Base-by-base conservation (phyloP, 1,284 basidiomycete species). In the Mycosarcoma maydis region DNA sequence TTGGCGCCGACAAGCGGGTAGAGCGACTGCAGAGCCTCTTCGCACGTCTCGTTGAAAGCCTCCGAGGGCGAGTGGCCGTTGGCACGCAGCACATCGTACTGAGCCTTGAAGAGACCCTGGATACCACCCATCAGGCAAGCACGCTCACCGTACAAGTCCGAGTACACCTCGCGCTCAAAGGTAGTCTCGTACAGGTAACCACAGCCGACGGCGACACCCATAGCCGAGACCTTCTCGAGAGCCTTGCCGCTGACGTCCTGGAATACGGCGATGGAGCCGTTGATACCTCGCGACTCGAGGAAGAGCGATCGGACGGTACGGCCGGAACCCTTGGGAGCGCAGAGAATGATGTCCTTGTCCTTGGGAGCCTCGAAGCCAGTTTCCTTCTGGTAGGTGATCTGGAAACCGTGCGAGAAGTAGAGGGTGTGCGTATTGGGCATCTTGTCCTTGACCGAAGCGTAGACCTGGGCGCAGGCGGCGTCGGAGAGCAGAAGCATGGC, bases 341-440 rank as follows among this genome's bases (percentile, higher is more conserved):
- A 94, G 75, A 99, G 92, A 84, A 99, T 98, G 80, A 98, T 96
- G 83, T 99, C 96, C 72, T 98, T 92, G 83, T 98, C 94, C 46
- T 87, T 82, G 51, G 96, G 96, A 69, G 93, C 91, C 45, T 94
- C 82, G 76, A 99, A 93, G 68, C 94, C 87, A 74, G 95, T 99
- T 85, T 98, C 92, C 20, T 98, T 89, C 87, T 95, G 93, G 90
- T 91, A 99, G 73, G 98, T 93, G 76, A 98, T 88, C 75, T 94
- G 98, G 90, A 99, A 99, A 82, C 96, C 96, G 85, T 99, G 96
- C 8, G 94, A 93, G 87, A 98, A 99, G 90, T 98, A 98, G 75
- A 99, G 90, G 22, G 96, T 98, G 88, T 98, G 98, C 85, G 92
- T 94, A 88, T 95, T 94, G 84, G 92, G 97, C 86, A 98, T 93